A percentile compares a stretch with the other conserved stretches of the same genome.
Evolutionary conservation across 2,329 filamentous ascomycete genomes (phyloP).

Genomic region (Aspergillus melleus): DNA sequence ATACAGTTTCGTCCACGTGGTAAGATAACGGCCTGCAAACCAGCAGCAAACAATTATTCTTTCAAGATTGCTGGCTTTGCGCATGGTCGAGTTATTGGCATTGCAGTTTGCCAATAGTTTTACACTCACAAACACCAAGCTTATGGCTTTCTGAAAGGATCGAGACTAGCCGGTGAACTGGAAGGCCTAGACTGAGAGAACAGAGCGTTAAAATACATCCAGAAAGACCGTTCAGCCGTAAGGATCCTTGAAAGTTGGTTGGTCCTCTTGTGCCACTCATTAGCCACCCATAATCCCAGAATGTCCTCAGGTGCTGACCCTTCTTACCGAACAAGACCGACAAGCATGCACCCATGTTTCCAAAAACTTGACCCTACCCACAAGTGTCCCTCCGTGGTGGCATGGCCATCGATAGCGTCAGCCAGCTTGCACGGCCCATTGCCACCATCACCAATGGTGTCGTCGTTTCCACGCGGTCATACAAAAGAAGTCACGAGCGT

Average conservation of each 20-base stretch:
- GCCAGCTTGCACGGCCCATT: not conserved
- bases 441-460: not conserved
- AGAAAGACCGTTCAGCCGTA: not conserved
- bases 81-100: not conserved
- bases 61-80: not conserved
- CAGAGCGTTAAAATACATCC: not conserved
- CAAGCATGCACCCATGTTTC: not conserved
- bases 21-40: not conserved
- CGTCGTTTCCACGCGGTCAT: not conserved
- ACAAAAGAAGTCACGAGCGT: not conserved
- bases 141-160: not conserved
- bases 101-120: not conserved
- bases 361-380: not conserved
- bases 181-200: too few species aligned
- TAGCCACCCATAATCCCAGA: not conserved
- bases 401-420: not conserved
- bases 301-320: not conserved
- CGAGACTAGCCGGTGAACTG: not conserved
- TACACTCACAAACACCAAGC: not conserved
- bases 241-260: not conserved
- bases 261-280: not conserved
- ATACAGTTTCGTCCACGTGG: not conserved
- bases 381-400: not conserved
- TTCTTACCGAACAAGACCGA: not conserved
- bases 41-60: not conserved